Percentiles rank a stretch among this genome's conserved stretches.
Conservation (phyloP, 2,329 filamentous ascomycete genomes). For the Sporothrix variecibatus region DNA sequence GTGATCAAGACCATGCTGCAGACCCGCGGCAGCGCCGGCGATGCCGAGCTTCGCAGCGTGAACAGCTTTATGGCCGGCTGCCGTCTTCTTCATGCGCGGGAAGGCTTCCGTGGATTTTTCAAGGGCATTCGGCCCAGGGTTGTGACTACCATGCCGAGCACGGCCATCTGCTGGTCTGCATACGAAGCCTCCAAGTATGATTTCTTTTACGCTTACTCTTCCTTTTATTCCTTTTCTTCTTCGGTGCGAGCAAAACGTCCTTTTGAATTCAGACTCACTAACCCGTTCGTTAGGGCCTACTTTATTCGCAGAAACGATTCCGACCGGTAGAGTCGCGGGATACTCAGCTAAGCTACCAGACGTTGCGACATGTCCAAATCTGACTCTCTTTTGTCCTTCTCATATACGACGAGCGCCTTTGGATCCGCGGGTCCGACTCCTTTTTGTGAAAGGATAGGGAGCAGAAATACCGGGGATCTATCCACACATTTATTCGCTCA, state of each 20-base stretch:
- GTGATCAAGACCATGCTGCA: slow-evolving; percentile 98
- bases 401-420: not conserved
- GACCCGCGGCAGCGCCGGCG: slow-evolving; percentile 78
- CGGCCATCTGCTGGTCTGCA: slow-evolving; percentile 96
- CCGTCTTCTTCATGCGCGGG: slow-evolving; percentile 76
- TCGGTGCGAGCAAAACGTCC: not conserved
- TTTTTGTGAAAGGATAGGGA: not conserved
- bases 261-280: not conserved
- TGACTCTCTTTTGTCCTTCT: not conserved
- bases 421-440: no score
- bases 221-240: not conserved
- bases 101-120: slow-evolving; percentile 86
- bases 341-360: not conserved
- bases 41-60: slow-evolving; percentile 81
- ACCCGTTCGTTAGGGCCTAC: slow-evolving; percentile 52
- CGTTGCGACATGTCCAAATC: no score
- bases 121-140: slow-evolving; percentile 89
- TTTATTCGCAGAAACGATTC: slow-evolving; percentile 48
- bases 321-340: not conserved
- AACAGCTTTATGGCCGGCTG: slow-evolving; percentile 79
- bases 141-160: slow-evolving; percentile 96
- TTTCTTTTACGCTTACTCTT: not conserved
- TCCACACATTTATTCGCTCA: not conserved
- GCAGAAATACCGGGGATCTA: not conserved
- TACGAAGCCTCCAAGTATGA: slow-evolving; percentile 68